These are phyloP conservation scores for Westerdykella sp. DNA, from an alignment of 2,329 filamentous ascomycete species.

Conservation along the genomic window DNA sequence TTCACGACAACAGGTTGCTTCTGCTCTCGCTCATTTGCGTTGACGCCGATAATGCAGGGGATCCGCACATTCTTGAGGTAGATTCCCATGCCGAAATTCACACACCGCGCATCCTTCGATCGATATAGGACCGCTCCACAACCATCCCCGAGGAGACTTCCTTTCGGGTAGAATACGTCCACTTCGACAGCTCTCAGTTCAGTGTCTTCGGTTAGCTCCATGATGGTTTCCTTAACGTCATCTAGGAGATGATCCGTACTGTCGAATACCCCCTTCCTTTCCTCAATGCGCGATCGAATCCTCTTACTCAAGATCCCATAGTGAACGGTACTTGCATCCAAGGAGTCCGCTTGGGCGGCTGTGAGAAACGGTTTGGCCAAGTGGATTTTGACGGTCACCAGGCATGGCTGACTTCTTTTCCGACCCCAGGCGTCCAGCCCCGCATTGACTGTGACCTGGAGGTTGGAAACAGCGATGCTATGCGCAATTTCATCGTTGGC, in stretches of 20 bases:
- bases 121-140: conserved; percentile 36
- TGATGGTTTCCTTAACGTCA: background rate
- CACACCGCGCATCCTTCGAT: background rate
- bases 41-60: conserved; percentile 66
- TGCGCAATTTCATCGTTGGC: conserved; percentile 24
- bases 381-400: conserved; percentile 55
- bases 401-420: conserved; percentile 54
- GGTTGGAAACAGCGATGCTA: conserved; percentile 55
- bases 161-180: conserved; percentile 59
- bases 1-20: conserved; percentile 63
- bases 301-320: conserved; percentile 66
- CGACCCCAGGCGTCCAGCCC: conserved; percentile 65
- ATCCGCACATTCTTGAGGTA: conserved; percentile 54
- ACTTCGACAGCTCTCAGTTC: conserved; percentile 43
- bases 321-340: conserved; percentile 66
- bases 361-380: conserved; percentile 52
- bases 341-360: conserved; percentile 53
- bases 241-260: conserved; percentile 1
- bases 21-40: conserved; percentile 58
- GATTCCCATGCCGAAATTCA: background rate
- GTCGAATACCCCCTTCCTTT: conserved; percentile 4
- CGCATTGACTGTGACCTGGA: conserved; percentile 52
- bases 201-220: conserved; percentile 23
- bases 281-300: conserved; percentile 47
- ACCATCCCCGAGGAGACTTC: conserved; percentile 58